Conservation (phyloP, 2,329 filamentous ascomycete species). For the Bretziella fagacearum region DNA sequence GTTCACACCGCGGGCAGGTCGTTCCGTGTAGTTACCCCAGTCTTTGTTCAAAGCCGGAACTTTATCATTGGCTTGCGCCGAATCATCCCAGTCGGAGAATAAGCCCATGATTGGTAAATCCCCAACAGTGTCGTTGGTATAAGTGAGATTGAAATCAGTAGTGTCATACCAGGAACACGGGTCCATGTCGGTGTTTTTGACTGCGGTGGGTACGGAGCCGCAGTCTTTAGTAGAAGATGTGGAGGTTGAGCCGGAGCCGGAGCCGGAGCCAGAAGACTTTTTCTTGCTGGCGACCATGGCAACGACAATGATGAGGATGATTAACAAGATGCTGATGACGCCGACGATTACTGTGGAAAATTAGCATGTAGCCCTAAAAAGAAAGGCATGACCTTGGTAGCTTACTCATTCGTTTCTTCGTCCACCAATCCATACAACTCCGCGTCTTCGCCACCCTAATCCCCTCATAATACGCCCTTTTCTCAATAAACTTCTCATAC, state of each 20-base stretch:
- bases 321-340: conserved; percentile 33
- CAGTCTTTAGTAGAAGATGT: conserved; percentile 27
- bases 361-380: background rate
- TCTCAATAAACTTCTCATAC: conserved; percentile 34
- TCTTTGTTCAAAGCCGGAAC: conserved; percentile 59
- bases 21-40: conserved; percentile 61
- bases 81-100: conserved; percentile 73
- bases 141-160: conserved; percentile 82
- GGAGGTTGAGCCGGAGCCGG: background rate
- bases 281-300: conserved; percentile 52
- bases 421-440: conserved; percentile 32
- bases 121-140: conserved; percentile 69
- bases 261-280: conserved; percentile 37
- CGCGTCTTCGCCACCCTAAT: conserved; percentile 28
- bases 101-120: conserved; percentile 84
- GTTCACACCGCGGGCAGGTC: conserved; percentile 77
- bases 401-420: conserved; percentile 27
- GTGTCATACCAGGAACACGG: conserved; percentile 88
- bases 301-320: conserved; percentile 51
- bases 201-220: conserved; percentile 44
- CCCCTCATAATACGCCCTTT: conserved; percentile 25
- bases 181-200: conserved; percentile 62
- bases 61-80: conserved; percentile 55
- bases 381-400: conserved; percentile 15
- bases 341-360: conserved; percentile 35